Evolutionary conservation across 73 alveolate species (phyloP).

Genomic region (Paramecium biaurelia): DNA sequence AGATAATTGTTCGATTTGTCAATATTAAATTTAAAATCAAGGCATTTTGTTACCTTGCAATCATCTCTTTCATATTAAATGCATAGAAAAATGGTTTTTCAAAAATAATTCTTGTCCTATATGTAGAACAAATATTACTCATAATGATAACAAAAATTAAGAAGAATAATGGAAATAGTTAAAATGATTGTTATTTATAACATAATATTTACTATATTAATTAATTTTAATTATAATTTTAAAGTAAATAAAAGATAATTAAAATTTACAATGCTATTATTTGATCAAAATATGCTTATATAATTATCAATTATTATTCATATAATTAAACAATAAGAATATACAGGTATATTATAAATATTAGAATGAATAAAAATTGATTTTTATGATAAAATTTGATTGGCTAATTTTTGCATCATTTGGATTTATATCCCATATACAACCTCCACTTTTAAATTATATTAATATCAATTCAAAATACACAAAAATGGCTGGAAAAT

Average conservation of each 20-base stretch:
- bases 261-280: background rate
- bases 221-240: background rate
- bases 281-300: background rate
- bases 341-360: background rate
- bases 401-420: conserved; percentile 14
- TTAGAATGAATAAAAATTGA: background rate
- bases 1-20: background rate
- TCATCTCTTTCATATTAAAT: background rate
- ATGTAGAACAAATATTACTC: background rate
- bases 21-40: background rate
- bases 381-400: background rate
- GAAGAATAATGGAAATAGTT: background rate
- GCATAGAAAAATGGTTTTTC: background rate
- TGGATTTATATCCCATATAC: background rate
- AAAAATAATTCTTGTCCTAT: background rate
- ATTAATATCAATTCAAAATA: background rate
- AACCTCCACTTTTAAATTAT: background rate
- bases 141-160: background rate
- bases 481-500: conserved; percentile 66
- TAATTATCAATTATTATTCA: background rate
- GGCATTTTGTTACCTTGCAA: background rate
- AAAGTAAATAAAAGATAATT: background rate
- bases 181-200: background rate
- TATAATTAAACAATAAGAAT: background rate
- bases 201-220: background rate